Conservation (phyloP, 352 stramenopile species). For the Blastocystis hominis region DNA sequence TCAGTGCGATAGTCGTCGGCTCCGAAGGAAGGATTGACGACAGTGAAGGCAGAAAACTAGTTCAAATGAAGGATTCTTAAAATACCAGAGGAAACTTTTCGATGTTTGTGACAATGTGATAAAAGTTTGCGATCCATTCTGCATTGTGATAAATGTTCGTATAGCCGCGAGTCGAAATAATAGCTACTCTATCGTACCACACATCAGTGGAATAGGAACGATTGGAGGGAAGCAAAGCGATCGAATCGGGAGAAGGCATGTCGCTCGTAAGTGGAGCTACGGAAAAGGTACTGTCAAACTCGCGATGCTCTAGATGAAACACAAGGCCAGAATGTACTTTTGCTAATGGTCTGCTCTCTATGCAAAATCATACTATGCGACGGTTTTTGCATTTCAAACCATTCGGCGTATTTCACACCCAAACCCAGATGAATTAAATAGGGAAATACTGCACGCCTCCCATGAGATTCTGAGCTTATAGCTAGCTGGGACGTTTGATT, state of each 20-base stretch:
- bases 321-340: background rate
- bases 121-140: slow-evolving; percentile 16
- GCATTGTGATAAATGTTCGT: slow-evolving; percentile 31
- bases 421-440: background rate
- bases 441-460: background rate
- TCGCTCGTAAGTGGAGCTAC: background rate
- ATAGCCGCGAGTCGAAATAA: background rate
- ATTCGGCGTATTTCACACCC: background rate
- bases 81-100: background rate
- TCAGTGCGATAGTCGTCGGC: background rate
- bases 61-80: background rate
- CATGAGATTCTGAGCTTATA: no score
- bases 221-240: background rate
- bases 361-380: background rate
- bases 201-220: background rate
- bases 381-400: background rate
- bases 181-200: slow-evolving; percentile 24
- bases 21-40: background rate
- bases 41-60: background rate
- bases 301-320: background rate
- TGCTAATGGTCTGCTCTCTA: background rate
- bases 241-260: background rate
- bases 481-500: background rate
- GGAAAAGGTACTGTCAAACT: background rate
- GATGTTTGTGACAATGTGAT: background rate